These are phyloP conservation scores for Parascedosporium putredinis DNA, from an alignment of 2,329 filamentous ascomycete genomes.

Conservation along the genomic window DNA sequence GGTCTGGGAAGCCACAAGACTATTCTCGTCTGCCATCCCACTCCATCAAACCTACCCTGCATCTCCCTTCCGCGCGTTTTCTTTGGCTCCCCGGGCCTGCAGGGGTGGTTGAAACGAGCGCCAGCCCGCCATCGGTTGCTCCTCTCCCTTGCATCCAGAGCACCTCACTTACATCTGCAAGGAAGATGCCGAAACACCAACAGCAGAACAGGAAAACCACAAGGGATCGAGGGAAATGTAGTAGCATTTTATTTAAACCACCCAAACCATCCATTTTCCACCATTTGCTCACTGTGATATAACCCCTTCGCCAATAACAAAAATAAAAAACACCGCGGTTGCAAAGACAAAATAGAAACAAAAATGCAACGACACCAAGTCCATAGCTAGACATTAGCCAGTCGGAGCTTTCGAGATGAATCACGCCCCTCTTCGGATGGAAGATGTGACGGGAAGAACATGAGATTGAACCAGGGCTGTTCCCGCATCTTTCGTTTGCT, in stretches of 20 bases:
- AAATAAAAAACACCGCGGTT: no score
- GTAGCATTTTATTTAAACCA: slow-evolving; percentile 2
- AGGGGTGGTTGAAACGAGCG: background rate
- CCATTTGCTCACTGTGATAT: background rate
- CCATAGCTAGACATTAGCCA: no score
- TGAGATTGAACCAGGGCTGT: no score
- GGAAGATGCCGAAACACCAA: background rate
- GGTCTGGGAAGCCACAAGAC: no score
- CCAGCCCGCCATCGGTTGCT: slow-evolving; percentile 8
- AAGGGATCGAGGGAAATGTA: slow-evolving; percentile 2
- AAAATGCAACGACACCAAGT: background rate
- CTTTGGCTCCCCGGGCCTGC: no score
- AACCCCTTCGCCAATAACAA: slow-evolving; percentile 1
- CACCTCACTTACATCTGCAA: background rate
- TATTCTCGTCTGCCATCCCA: no score
- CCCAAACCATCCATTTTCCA: background rate
- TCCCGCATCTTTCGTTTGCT: no score
- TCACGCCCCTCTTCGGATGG: no score
- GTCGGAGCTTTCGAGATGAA: no score
- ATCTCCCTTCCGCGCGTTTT: no score
- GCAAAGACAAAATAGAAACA: background rate
- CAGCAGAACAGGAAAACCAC: background rate
- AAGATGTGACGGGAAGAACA: no score
- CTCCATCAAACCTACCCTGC: no score
- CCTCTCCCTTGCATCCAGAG: background rate